These are phyloP conservation scores for Sanghuangporus sanghuang DNA, from an alignment of 1,284 basidiomycete species.

Conservation along the genomic window DNA sequence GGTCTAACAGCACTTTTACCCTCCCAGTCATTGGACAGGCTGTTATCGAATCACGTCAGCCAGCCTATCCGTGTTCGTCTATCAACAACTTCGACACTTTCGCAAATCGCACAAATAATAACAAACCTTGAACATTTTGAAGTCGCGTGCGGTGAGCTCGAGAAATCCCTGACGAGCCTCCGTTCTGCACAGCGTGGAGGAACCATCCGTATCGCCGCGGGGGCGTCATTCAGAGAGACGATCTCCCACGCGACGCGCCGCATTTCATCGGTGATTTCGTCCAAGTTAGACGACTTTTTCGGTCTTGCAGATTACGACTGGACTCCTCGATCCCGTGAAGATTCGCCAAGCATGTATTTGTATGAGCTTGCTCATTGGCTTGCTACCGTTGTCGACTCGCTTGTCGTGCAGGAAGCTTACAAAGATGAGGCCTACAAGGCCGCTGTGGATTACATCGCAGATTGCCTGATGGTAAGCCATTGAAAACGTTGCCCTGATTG, in stretches of 20 bases:
- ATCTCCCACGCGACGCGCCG: slow-evolving; percentile 70
- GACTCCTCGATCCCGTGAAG: slow-evolving; percentile 65
- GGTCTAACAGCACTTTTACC: background rate
- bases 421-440: slow-evolving; percentile 87
- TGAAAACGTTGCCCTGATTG: background rate
- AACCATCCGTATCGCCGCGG: slow-evolving; percentile 65
- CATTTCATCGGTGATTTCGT: slow-evolving; percentile 80
- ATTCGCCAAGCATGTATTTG: slow-evolving; percentile 86
- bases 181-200: slow-evolving; percentile 83
- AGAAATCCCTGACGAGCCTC: slow-evolving; percentile 79
- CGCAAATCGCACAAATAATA: slow-evolving; percentile 92
- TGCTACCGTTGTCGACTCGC: slow-evolving; percentile 91
- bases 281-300: slow-evolving; percentile 96
- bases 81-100: slow-evolving; percentile 73
- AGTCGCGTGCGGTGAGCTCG: slow-evolving; percentile 81
- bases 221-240: slow-evolving; percentile 64
- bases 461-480: slow-evolving; percentile 72
- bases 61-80: slow-evolving; percentile 72
- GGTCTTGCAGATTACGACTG: slow-evolving; percentile 94
- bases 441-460: slow-evolving; percentile 82
- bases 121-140: slow-evolving; percentile 93
- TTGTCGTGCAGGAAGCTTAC: slow-evolving; percentile 78
- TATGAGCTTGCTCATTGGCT: slow-evolving; percentile 96
- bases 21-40: slow-evolving; percentile 76
- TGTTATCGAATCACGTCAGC: slow-evolving; percentile 81